These are phyloP conservation scores for Chlamydomonas sphaeroides DNA, from an alignment of 139 green algal genomes.

Conservation along the genomic window DNA sequence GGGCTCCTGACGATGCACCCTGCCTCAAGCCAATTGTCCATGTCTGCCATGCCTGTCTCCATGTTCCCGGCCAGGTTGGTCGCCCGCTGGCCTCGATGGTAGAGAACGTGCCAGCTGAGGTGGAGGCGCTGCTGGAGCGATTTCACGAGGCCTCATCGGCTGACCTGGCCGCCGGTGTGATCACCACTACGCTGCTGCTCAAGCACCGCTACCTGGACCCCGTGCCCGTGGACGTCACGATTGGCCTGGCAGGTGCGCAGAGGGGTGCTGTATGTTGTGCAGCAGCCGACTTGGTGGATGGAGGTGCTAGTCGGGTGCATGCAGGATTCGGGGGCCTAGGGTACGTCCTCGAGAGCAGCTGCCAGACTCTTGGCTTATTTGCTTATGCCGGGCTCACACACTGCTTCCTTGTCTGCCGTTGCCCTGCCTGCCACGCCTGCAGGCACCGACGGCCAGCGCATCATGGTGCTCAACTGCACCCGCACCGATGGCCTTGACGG, in stretches of 20 bases:
- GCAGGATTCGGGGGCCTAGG: too few relatives aligned
- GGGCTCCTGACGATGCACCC: too few relatives aligned
- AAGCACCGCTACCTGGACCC: slow-evolving; percentile 26
- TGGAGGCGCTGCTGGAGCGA: background rate
- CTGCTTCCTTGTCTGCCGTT: too few relatives aligned
- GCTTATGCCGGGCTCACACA: too few relatives aligned
- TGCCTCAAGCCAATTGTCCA: too few relatives aligned
- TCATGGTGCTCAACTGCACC: slow-evolving; percentile 36
- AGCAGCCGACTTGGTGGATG: background rate
- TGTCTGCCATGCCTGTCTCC: background rate
- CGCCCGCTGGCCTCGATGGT: background rate
- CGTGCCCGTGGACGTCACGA: slow-evolving; percentile 1
- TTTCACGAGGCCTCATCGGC: background rate
- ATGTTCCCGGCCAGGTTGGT: slow-evolving; percentile 12
- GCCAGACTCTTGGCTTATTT: too few relatives aligned
- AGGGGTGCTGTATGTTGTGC: background rate
- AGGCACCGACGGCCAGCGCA: slow-evolving; percentile 44
- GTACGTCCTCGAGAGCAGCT: too few relatives aligned
- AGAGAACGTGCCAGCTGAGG: background rate
- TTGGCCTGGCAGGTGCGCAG: slow-evolving; percentile 13
- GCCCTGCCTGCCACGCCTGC: too few relatives aligned
- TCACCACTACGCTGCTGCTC: background rate
- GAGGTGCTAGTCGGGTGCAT: background rate
- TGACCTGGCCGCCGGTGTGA: background rate
- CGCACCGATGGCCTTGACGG: slow-evolving; percentile 26